Conservation (phyloP, 768 basidiomycete genomes). For the Lentinula detonsa region DNA sequence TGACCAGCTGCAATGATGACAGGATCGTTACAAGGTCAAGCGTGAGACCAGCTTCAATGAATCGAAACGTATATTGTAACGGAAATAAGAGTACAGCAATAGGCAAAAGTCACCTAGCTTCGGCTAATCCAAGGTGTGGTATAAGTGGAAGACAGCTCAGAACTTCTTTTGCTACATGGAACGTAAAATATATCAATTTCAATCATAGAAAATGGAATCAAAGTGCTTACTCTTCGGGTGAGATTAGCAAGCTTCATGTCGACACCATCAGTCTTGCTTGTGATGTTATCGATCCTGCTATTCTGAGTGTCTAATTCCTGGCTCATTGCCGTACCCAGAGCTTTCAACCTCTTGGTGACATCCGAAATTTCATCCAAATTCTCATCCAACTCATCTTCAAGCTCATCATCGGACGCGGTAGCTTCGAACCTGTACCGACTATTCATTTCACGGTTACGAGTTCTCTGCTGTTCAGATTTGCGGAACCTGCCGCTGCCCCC, state of each 20-base stretch:
- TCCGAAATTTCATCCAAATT: conserved; percentile 86
- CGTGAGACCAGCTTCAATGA: no score
- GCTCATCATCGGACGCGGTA: conserved; percentile 84
- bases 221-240: conserved; percentile 64
- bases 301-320: conserved; percentile 89
- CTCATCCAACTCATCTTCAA: conserved; percentile 90
- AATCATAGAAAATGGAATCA: background rate
- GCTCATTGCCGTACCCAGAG: conserved; percentile 76
- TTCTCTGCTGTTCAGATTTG: conserved; percentile 45
- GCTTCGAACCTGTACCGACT: conserved; percentile 90
- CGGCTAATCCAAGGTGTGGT: background rate
- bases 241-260: conserved; percentile 76
- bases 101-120: background rate
- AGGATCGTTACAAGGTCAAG: no score
- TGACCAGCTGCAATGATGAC: no score
- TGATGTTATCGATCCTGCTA: conserved; percentile 66
- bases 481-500: conserved; percentile 29
- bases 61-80: no score
- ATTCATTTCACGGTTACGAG: conserved; percentile 60
- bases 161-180: conserved; percentile 52
- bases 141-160: conserved; percentile 21
- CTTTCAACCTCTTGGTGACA: conserved; percentile 72
- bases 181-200: conserved; percentile 7
- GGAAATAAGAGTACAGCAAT: no score
- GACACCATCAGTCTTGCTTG: conserved; percentile 68